These are phyloP conservation scores for Taiozyma sp. DNA, from an alignment of 1,139 yeast species.

Conservation along the genomic window DNA sequence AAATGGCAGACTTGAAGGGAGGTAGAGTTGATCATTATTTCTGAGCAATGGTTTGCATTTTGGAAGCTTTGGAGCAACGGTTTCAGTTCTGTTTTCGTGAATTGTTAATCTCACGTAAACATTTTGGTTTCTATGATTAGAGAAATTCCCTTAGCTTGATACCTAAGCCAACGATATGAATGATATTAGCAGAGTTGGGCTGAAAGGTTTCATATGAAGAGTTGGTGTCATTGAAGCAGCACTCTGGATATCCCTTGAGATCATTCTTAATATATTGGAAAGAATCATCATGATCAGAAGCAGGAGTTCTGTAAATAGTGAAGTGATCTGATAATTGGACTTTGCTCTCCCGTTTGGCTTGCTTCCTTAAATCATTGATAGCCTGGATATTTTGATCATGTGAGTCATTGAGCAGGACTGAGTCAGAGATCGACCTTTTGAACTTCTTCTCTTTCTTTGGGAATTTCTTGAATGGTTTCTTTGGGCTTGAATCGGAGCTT, in stretches of 20 bases:
- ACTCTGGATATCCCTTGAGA: not conserved
- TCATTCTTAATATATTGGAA: not conserved
- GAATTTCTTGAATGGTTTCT: not conserved
- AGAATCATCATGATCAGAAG: not conserved
- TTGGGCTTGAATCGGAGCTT: not conserved
- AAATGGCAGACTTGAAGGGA: not conserved
- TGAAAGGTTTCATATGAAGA: not conserved
- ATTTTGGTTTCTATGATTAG: not conserved
- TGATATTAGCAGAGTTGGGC: not conserved
- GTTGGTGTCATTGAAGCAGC: slow-evolving; percentile 1
- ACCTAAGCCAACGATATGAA: slow-evolving; percentile 9
- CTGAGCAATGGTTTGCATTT: not conserved
- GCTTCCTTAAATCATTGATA: not conserved
- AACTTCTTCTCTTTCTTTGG: not conserved
- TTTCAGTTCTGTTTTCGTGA: too few relatives aligned
- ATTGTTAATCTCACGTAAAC: too few relatives aligned
- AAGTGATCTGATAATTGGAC: not conserved
- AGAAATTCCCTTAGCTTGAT: slow-evolving; percentile 7
- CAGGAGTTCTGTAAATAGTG: not conserved
- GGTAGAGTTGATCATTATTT: not conserved
- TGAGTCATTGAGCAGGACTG: not conserved
- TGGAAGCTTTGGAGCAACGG: not conserved
- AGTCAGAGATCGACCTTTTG: not conserved
- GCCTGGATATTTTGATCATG: not conserved
- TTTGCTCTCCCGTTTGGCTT: not conserved